Evolutionary conservation across 257 asterid genomes (phyloP).

Genomic region (Nicotiana tomentosiformis): DNA sequence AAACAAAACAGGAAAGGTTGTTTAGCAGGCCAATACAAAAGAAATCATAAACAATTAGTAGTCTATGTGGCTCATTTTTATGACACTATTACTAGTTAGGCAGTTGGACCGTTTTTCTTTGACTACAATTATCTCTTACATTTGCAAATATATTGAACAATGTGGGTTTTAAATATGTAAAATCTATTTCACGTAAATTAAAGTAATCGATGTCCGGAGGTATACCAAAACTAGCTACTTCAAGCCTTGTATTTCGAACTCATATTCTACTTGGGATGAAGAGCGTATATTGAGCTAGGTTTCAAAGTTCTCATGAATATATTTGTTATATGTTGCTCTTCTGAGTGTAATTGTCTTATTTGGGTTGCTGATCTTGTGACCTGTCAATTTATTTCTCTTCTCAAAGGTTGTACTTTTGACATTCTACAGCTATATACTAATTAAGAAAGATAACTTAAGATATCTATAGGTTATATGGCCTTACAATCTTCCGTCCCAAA

Average conservation of each 20-base stretch:
- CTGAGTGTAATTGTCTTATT: background rate
- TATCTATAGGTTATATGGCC: background rate
- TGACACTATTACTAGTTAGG: constrained; percentile 1
- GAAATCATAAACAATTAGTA: background rate
- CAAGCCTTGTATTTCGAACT: background rate
- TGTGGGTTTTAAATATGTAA: background rate
- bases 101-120: background rate
- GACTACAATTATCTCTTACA: background rate
- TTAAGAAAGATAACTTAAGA: background rate
- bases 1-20: background rate
- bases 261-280: background rate
- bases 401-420: constrained; percentile 1
- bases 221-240: background rate
- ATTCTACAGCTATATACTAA: background rate
- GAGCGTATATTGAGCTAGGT: background rate
- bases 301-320: background rate
- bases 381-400: background rate
- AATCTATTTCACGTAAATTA: background rate
- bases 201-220: background rate
- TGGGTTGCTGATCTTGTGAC: background rate
- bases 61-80: background rate
- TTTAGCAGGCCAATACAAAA: background rate
- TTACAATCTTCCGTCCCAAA: background rate
- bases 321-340: background rate
- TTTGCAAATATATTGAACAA: background rate